Base-by-base conservation (phyloP, 768 basidiomycete species). In the Hydnomerulius pinastri region DNA sequence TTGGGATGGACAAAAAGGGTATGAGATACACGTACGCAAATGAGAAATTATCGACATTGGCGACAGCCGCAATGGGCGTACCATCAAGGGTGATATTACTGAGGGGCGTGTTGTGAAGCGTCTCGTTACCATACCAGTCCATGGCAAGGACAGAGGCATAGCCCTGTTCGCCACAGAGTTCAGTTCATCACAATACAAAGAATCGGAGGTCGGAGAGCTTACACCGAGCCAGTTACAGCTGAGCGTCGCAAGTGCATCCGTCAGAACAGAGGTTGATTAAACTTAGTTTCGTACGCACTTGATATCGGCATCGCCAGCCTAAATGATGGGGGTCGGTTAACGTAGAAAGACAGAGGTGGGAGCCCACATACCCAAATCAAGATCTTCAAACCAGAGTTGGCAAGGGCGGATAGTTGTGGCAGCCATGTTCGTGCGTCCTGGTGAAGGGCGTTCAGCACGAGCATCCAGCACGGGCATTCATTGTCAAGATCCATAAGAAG, bases 41-140 rank as follows among this genome's bases (percentile, higher is more conserved):
- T 0, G 80, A 72, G 59, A 86, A 85, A 50, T 83, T 82, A 53
- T 81, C 82, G 28, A 86, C 78, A 43, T 85, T 85, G 60, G 82
- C 77, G 15, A 85, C 73, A 0, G 82, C 78, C 0, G 81, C 85
- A 4, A 86, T 77, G 0, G 80, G 55, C 5, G 62, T 65, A 2
- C 77, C 81, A 30, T 73, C 45, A 23, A 86, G 75, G 0, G 83
- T 83, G 70, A 86, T 83, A 52, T 84, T 83, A 4, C 55, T 74
- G 13, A 75, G 71, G 12, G 73, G 71, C 3, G 74, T 76, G 25
- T 55, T 60, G 46, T 71, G 71, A 18, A 77, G 57, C 1, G 67
- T 68, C 32, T 67, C 51, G 38, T 71, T 76, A 5, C 77, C 76
- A 38, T 73, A 75, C 77, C 76, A 77, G 39, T 71, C 65, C 76